phyloP scores from a whole-genome alignment of 805 yeast species.

The Saturnispora gosingensis region DNA sequence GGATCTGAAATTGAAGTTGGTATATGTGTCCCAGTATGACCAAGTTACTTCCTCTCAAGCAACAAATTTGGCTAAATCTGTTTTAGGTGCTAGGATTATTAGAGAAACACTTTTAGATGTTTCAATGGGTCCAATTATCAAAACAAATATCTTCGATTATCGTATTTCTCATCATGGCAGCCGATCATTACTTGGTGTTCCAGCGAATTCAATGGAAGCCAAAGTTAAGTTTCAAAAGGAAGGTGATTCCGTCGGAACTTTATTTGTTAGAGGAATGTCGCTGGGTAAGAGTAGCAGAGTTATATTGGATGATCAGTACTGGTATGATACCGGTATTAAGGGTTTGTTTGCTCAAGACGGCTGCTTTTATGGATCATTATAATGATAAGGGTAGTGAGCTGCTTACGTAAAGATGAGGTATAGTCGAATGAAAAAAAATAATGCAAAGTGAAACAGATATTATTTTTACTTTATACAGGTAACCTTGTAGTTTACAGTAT shows the following conservation, averaged over 20 bases:
- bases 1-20: slow-evolving; percentile 30
- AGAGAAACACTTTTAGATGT: slow-evolving; percentile 38
- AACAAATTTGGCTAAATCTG: slow-evolving; percentile 34
- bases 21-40: slow-evolving; percentile 27
- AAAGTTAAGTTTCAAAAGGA: slow-evolving; percentile 36
- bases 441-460: not conserved
- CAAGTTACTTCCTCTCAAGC: slow-evolving; percentile 14
- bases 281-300: slow-evolving; percentile 37
- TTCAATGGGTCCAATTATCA: slow-evolving; percentile 48
- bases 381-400: not conserved
- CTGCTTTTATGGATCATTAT: slow-evolving; percentile 41
- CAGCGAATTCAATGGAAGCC: slow-evolving; percentile 51
- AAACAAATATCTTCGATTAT: slow-evolving; percentile 55
- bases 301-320: slow-evolving; percentile 38
- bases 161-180: slow-evolving; percentile 34
- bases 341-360: slow-evolving; percentile 69
- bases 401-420: not conserved
- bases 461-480: not conserved
- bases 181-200: slow-evolving; percentile 40
- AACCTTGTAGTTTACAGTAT: not conserved
- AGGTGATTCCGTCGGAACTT: slow-evolving; percentile 37
- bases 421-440: not conserved
- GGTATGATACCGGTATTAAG: slow-evolving; percentile 36
- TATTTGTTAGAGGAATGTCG: slow-evolving; percentile 55
- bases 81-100: slow-evolving; percentile 42